These are phyloP conservation scores for Coffea humblotiana DNA, from an alignment of 305 asterid species.

Conservation along the genomic window DNA sequence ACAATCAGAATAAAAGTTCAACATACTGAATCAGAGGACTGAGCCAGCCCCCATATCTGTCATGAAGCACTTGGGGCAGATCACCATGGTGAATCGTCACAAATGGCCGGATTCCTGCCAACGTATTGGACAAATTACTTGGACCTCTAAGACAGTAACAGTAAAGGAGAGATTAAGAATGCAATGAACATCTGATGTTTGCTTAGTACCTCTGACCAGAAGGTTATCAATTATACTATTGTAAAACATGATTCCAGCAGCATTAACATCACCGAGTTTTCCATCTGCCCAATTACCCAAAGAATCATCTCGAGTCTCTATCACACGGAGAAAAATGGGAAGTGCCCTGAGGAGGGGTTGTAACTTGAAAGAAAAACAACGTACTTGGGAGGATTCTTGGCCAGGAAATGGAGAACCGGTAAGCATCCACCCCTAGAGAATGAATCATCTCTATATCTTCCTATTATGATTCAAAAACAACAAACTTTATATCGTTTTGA, in stretches of 20 bases:
- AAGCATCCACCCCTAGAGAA: slow-evolving; percentile 59
- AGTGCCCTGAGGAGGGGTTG: no score
- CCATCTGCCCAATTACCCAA: slow-evolving; percentile 47
- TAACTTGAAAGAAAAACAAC: slow-evolving; percentile 10
- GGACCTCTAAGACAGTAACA: neutral
- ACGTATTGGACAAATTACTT: neutral
- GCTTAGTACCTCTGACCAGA: slow-evolving; percentile 19
- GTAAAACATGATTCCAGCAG: slow-evolving; percentile 28
- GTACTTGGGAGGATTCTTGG: slow-evolving; percentile 81
- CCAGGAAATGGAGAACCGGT: slow-evolving; percentile 87
- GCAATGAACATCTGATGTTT: neutral
- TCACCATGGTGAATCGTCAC: slow-evolving; percentile 31
- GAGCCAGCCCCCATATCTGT: slow-evolving; percentile 31
- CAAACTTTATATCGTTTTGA: neutral
- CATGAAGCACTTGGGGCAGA: slow-evolving; percentile 23
- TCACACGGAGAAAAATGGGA: no score
- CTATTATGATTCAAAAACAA: slow-evolving; percentile 29
- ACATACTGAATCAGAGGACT: slow-evolving; percentile 30
- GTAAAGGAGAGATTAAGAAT: neutral
- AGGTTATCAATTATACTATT: slow-evolving; percentile 19
- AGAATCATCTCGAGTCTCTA: neutral
- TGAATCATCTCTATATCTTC: slow-evolving; percentile 57
- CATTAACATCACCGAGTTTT: slow-evolving; percentile 55
- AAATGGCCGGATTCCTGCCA: slow-evolving; percentile 37
- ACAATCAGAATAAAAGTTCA: slow-evolving; percentile 1